Percentiles rank a stretch among this genome's conserved stretches.
phyloP scores from a whole-genome alignment of 495 filamentous ascomycete genomes.

The Darksidea phi region DNA sequence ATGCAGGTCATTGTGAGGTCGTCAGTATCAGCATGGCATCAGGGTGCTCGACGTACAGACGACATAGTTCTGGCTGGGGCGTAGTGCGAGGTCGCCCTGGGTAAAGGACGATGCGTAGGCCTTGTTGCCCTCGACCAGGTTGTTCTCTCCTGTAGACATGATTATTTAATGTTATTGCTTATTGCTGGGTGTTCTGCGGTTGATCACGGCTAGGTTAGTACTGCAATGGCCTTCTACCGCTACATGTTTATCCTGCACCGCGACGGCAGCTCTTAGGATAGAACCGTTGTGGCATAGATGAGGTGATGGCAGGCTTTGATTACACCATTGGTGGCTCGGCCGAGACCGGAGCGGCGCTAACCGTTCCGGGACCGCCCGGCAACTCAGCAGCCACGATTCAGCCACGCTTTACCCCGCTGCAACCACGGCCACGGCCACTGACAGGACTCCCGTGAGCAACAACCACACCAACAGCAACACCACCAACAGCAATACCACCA shows the following conservation, averaged over 20 bases:
- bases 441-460: no score
- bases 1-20: slow-evolving; percentile 66
- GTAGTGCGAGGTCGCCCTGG: slow-evolving; percentile 65
- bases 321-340: slow-evolving; percentile 6
- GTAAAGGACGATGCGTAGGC: slow-evolving; percentile 62
- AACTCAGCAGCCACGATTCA: no score
- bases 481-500: no score
- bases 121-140: slow-evolving; percentile 58
- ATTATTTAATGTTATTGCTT: not conserved
- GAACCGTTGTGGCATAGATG: not conserved
- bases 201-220: not conserved
- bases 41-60: slow-evolving; percentile 46
- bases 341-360: no score
- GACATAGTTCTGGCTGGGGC: slow-evolving; percentile 68
- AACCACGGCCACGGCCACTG: no score
- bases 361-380: no score
- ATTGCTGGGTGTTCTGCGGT: not conserved
- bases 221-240: not conserved
- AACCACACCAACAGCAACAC: no score
- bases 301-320: slow-evolving; percentile 14
- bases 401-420: no score
- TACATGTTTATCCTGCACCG: not conserved
- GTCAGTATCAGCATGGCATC: not conserved
- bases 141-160: slow-evolving; percentile 53
- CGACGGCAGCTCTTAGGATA: not conserved